phyloP scores from a whole-genome alignment of 192 early-diverging fungal species.

The Gaertneriomyces semiglobifer region DNA sequence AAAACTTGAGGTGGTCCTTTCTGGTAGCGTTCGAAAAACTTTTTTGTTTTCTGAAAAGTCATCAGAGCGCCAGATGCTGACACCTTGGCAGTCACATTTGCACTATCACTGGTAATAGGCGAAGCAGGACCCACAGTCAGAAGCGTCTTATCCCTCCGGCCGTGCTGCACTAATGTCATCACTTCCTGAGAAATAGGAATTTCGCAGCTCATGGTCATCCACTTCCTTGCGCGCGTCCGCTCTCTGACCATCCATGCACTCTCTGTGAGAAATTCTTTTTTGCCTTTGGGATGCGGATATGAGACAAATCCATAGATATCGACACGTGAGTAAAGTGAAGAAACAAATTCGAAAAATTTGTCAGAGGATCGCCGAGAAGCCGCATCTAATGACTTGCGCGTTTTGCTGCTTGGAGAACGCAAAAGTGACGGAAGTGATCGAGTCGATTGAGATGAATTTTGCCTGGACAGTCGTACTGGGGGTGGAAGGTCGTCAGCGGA shows the following conservation, averaged over 20 bases:
- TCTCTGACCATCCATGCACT: slow-evolving; percentile 7
- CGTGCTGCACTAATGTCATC: too few species aligned
- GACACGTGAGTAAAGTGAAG: slow-evolving; percentile 21
- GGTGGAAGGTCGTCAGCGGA: neutral
- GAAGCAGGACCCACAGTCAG: too few species aligned
- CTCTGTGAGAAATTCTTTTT: slow-evolving; percentile 11
- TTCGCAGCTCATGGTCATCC: slow-evolving; percentile 19
- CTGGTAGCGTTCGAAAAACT: slow-evolving; percentile 24
- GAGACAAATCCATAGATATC: slow-evolving; percentile 19
- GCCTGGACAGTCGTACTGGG: neutral
- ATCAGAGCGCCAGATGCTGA: too few species aligned
- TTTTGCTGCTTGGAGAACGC: slow-evolving; percentile 5
- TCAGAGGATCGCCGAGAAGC: slow-evolving; percentile 22
- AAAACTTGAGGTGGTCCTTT: slow-evolving; percentile 25
- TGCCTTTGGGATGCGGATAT: neutral
- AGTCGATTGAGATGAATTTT: slow-evolving; percentile 1
- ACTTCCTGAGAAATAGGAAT: neutral
- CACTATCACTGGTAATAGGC: too few species aligned
- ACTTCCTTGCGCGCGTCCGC: slow-evolving; percentile 7
- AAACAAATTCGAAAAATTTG: slow-evolving; percentile 27
- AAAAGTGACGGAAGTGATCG: neutral
- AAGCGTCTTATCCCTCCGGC: too few species aligned
- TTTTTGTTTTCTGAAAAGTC: neutral
- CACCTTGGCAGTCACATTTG: too few species aligned
- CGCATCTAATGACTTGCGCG: slow-evolving; percentile 27